Percentiles rank a stretch among this genome's conserved stretches.
Evolutionary conservation across 2,329 filamentous ascomycete genomes (phyloP).

Genomic region (Trichoderma oligosporum): DNA sequence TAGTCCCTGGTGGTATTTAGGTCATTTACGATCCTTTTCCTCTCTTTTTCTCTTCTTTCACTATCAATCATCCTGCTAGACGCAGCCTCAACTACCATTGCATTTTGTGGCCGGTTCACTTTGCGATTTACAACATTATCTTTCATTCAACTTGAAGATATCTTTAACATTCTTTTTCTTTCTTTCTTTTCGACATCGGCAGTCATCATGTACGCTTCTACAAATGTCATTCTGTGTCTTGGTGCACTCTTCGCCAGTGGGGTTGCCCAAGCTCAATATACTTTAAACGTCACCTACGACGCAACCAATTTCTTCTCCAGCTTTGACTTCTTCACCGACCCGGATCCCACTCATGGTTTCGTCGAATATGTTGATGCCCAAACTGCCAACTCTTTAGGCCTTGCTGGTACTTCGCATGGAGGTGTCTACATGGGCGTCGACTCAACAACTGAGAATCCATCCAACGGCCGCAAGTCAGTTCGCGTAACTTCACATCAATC

Average conservation of each 20-base stretch:
- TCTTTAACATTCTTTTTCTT: too few relatives aligned
- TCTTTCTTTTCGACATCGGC: neutral
- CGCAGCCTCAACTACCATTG: neutral
- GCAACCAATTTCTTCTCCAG: constrained; percentile 52
- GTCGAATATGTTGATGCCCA: constrained; percentile 62
- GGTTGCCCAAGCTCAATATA: constrained; percentile 25
- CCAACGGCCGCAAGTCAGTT: constrained; percentile 63
- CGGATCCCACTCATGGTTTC: constrained; percentile 71
- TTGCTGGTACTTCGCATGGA: constrained; percentile 55
- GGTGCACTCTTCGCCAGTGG: constrained; percentile 29
- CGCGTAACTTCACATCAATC: constrained; percentile 63
- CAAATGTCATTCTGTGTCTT: constrained; percentile 26
- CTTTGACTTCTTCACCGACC: constrained; percentile 52
- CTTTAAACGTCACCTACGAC: constrained; percentile 47
- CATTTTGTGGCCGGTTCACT: constrained; percentile 22
- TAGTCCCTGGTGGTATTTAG: neutral
- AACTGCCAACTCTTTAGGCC: constrained; percentile 54
- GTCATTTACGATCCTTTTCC: neutral
- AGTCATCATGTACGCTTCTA: constrained; percentile 24
- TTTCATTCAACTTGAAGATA: constrained; percentile 11
- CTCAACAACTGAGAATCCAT: constrained; percentile 50
- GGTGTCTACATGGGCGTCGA: constrained; percentile 69
- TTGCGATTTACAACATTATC: constrained; percentile 7
- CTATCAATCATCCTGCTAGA: neutral
- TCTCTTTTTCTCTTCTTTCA: neutral